Conservation (phyloP, 23 red algal genomes). For the Cyanidium caldarium region DNA sequence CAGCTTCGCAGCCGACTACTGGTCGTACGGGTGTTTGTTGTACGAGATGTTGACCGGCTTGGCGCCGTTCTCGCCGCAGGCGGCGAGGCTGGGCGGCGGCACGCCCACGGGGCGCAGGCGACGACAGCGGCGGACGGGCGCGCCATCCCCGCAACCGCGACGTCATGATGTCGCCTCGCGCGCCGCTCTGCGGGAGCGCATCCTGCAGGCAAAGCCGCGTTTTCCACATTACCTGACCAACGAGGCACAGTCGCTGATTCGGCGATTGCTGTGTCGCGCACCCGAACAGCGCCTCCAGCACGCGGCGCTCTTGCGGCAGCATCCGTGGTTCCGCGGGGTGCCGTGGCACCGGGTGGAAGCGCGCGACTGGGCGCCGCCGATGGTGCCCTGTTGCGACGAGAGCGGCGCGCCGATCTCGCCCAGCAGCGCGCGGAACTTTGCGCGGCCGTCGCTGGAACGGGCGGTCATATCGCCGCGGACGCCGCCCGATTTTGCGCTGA, state of each 20-base stretch:
- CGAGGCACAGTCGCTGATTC: constrained; percentile 58
- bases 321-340: constrained; percentile 43
- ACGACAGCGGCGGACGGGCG: background rate
- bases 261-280: constrained; percentile 46
- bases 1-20: constrained; percentile 67
- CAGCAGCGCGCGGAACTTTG: background rate
- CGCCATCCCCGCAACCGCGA: background rate
- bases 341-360: constrained; percentile 34
- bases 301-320: constrained; percentile 30
- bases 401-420: background rate
- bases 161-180: constrained; percentile 12
- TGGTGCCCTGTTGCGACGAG: constrained; percentile 6
- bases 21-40: constrained; percentile 68
- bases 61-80: constrained; percentile 69
- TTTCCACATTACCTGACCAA: constrained; percentile 49
- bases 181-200: constrained; percentile 66
- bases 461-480: background rate
- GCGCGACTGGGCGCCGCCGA: constrained; percentile 24
- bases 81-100: constrained; percentile 12
- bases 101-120: too few species aligned
- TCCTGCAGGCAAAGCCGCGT: constrained; percentile 56
- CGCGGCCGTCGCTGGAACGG: background rate
- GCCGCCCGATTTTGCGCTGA: background rate
- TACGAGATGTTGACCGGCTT: constrained; percentile 79
- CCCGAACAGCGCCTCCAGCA: constrained; percentile 34